Evolutionary conservation across 805 yeast species (phyloP).

Genomic region (Ogataea chonburiensis): DNA sequence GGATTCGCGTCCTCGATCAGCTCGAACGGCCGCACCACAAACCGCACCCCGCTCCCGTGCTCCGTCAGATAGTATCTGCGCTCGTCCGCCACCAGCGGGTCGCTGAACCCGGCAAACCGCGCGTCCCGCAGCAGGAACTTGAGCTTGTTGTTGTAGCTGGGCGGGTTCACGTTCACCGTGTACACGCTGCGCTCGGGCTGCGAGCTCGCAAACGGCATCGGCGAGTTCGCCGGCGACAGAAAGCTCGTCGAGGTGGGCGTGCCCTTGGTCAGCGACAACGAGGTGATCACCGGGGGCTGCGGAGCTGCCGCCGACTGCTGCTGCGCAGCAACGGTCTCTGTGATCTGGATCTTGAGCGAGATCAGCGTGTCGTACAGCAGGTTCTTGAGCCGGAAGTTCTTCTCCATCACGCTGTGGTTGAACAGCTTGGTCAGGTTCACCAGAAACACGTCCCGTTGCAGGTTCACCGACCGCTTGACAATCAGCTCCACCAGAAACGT

Average conservation of each 20-base stretch:
- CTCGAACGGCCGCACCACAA: constrained; percentile 51
- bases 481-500: constrained; percentile 47
- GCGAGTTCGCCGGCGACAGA: constrained; percentile 28
- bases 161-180: constrained; percentile 31
- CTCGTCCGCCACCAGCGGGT: constrained; percentile 26
- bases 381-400: constrained; percentile 51
- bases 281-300: constrained; percentile 19
- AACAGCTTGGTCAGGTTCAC: constrained; percentile 47
- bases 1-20: constrained; percentile 58
- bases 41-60: constrained; percentile 31
- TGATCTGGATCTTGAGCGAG: constrained; percentile 44
- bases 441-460: constrained; percentile 45
- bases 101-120: constrained; percentile 26
- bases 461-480: constrained; percentile 38
- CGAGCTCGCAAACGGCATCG: constrained; percentile 27
- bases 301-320: constrained; percentile 12
- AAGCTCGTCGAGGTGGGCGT: constrained; percentile 23
- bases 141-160: constrained; percentile 34
- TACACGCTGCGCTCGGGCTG: constrained; percentile 21
- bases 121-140: constrained; percentile 22
- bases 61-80: constrained; percentile 22
- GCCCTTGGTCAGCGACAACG: constrained; percentile 23
- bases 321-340: constrained; percentile 27
- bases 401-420: constrained; percentile 42
- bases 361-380: constrained; percentile 58